A percentile compares a stretch with the other conserved stretches of the same genome.
Evolutionary conservation across 140 eudicot genomes (phyloP).

Genomic region (Oenanthe javanica): DNA sequence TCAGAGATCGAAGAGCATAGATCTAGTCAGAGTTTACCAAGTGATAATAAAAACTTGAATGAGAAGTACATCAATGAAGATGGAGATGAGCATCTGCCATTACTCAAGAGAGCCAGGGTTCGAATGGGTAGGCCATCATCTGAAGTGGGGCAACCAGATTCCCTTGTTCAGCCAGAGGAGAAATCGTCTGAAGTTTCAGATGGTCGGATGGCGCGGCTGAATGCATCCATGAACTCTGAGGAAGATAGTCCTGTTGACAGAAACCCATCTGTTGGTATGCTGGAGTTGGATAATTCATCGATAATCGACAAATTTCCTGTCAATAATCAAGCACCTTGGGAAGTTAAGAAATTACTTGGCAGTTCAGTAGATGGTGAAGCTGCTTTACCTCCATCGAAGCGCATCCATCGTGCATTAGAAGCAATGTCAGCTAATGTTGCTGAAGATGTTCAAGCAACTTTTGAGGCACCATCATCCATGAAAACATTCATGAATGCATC

Average conservation of each 20-base stretch:
- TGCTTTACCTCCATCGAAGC: conserved; percentile 94
- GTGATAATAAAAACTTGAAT: conserved; percentile 19
- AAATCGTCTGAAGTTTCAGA: conserved; percentile 27
- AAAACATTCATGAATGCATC: conserved; percentile 35
- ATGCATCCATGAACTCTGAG: conserved; percentile 21
- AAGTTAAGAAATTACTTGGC: conserved; percentile 35
- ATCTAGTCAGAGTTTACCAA: conserved; percentile 18
- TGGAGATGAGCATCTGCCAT: conserved; percentile 89
- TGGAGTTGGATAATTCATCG: conserved; percentile 18
- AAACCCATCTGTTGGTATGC: conserved; percentile 16
- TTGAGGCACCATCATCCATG: conserved; percentile 27
- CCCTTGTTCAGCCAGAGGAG: conserved; percentile 22
- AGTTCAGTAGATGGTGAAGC: conserved; percentile 78
- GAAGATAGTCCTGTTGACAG: conserved; percentile 25
- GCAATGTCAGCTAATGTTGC: conserved; percentile 97
- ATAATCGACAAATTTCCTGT: conserved; percentile 21
- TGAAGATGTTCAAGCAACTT: conserved; percentile 41
- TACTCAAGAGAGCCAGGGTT: conserved; percentile 89
- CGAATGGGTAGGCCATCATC: conserved; percentile 71
- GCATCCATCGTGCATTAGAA: conserved; percentile 90
- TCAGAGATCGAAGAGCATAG: conserved; percentile 24
- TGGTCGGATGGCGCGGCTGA: conserved; percentile 15
- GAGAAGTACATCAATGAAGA: conserved; percentile 48
- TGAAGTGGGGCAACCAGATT: conserved; percentile 23
- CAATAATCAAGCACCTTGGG: conserved; percentile 50